Evolutionary conservation across 148 eudicot genomes (phyloP).

Genomic region (Camellia granthamiana): DNA sequence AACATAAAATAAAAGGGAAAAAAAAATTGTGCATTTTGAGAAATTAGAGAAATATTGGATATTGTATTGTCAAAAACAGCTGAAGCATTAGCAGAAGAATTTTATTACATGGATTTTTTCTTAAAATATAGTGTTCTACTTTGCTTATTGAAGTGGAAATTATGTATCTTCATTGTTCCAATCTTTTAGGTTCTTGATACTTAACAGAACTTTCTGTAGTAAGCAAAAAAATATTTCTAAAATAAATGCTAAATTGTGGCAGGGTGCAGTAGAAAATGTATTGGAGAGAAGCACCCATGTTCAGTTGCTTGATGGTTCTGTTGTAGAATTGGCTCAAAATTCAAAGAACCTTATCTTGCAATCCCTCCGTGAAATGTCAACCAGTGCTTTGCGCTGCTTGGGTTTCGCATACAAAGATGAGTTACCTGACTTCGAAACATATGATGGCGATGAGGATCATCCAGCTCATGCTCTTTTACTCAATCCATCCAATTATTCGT

Average conservation of each 20-base stretch:
- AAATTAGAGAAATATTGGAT: too few relatives aligned
- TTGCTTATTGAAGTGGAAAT: too few relatives aligned
- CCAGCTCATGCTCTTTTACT: slow-evolving; percentile 30
- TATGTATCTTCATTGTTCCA: not conserved
- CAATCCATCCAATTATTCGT: slow-evolving; percentile 26
- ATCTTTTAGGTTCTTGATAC: not conserved
- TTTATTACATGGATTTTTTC: too few relatives aligned
- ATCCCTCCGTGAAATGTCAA: slow-evolving; percentile 24
- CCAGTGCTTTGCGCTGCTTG: slow-evolving; percentile 27
- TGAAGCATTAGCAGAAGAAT: too few relatives aligned
- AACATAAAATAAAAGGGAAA: too few relatives aligned
- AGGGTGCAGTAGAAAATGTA: slow-evolving; percentile 35
- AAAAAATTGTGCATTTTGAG: too few relatives aligned
- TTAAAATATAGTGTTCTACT: too few relatives aligned
- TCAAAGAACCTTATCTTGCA: slow-evolving; percentile 12
- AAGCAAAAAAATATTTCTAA: not conserved
- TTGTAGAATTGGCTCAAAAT: slow-evolving; percentile 24
- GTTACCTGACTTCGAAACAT: slow-evolving; percentile 25
- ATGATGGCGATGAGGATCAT: slow-evolving; percentile 31
- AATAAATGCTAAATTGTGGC: not conserved
- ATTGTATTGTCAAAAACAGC: too few relatives aligned
- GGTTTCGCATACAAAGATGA: slow-evolving; percentile 33
- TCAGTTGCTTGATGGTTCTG: slow-evolving; percentile 31
- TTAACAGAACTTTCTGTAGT: not conserved
- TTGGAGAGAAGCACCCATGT: slow-evolving; percentile 28